A percentile compares a stretch with the other conserved stretches of the same genome.
These are phyloP conservation scores for Cladophialophora psammophila DNA, from an alignment of 2,329 filamentous ascomycete genomes.

Conservation along the genomic window DNA sequence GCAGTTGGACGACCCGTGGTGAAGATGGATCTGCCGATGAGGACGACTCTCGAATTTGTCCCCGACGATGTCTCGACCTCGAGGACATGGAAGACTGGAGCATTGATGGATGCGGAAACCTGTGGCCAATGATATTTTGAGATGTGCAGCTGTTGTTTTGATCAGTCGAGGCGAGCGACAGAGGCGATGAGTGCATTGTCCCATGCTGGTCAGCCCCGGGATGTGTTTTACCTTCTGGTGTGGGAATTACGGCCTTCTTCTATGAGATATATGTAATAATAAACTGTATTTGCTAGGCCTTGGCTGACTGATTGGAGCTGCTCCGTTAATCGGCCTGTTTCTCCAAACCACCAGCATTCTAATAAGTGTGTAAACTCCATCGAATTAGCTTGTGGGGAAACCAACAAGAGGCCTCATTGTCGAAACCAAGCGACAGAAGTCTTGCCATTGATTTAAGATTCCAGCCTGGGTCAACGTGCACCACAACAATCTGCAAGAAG, in stretches of 20 bases:
- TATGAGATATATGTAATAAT: neutral
- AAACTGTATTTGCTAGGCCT: neutral
- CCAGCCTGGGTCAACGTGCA: too few relatives aligned
- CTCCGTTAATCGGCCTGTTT: constrained; percentile 5
- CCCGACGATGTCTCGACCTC: neutral
- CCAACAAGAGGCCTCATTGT: neutral
- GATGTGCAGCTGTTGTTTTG: neutral
- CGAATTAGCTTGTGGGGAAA: neutral
- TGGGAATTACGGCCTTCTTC: neutral
- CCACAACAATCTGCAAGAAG: neutral
- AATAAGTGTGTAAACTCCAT: neutral
- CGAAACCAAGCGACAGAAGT: neutral
- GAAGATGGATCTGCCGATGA: neutral
- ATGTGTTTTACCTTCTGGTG: neutral
- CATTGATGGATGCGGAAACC: neutral
- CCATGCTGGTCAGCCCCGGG: neutral
- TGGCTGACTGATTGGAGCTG: neutral
- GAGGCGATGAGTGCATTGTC: neutral
- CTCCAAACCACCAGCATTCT: neutral
- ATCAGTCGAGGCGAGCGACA: neutral
- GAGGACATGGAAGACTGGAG: neutral
- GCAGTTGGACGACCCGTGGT: neutral
- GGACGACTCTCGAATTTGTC: constrained; percentile 1
- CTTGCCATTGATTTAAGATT: neutral
- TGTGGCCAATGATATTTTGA: neutral